A percentile compares a stretch with the other conserved stretches of the same genome.
Evolutionary conservation across 192 early-diverging fungal genomes (phyloP).

Genomic region (Coemansia sp.): DNA sequence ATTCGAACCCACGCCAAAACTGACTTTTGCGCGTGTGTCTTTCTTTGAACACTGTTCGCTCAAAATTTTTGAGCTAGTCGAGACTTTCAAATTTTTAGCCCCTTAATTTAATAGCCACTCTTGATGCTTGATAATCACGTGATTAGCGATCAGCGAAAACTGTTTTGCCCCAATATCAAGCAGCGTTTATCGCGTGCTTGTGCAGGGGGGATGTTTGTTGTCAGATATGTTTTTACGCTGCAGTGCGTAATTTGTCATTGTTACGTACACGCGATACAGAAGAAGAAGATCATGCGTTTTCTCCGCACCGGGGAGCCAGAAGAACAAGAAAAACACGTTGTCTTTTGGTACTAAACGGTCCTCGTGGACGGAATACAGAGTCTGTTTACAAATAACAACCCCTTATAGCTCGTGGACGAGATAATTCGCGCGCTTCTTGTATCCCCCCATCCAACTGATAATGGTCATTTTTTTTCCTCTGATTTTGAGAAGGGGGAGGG

Average conservation of each 20-base stretch:
- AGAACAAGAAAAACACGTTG: too few relatives aligned
- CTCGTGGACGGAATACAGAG: background rate
- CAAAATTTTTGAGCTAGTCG: background rate
- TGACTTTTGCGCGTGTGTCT: background rate
- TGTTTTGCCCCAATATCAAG: too few relatives aligned
- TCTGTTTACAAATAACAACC: too few relatives aligned
- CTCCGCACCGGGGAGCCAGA: background rate
- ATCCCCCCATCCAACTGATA: background rate
- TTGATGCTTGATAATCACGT: too few relatives aligned
- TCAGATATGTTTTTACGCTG: background rate
- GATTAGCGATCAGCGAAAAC: too few relatives aligned
- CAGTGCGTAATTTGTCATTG: background rate
- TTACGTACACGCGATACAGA: background rate
- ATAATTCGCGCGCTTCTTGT: background rate
- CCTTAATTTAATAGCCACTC: background rate
- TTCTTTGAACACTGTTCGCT: background rate
- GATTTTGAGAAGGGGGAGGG: background rate
- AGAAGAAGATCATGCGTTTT: background rate
- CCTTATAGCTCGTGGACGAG: background rate
- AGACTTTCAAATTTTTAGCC: background rate
- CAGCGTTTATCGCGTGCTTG: background rate
- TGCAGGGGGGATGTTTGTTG: background rate
- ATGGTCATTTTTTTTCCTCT: background rate
- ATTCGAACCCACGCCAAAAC: background rate
- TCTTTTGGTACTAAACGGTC: background rate